Base-by-base conservation (phyloP, 2,329 filamentous ascomycete species). In the Cryphonectria parasitica region DNA sequence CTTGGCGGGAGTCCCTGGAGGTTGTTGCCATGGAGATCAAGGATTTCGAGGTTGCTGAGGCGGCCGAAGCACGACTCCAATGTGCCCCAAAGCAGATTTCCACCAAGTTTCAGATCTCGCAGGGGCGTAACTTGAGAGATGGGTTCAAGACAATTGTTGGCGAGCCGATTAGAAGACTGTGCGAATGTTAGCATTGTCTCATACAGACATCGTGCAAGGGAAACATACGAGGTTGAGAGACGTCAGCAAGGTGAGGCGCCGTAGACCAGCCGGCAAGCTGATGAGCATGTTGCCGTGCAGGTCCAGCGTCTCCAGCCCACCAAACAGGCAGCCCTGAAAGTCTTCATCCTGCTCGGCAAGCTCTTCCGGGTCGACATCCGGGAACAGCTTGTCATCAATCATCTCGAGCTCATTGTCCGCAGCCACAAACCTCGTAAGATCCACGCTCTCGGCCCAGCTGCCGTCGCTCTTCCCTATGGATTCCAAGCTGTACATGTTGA, bases 361-460 rank as follows among this genome's bases (percentile, higher is more conserved):
- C 25, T 87, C 83, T 13, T 85, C 83, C 0, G 87, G 85, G 49
- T 85, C 83, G 28, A 86, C 80, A 75, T 98, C 94, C 0, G 95
- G 95, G 75, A 98, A 98, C 25, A 94, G 84, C 1, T 84, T 82
- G 25, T 96, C 92, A 2, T 89, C 87, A 45, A 98, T 84, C 43
- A 85, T 84, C 76, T 93, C 89, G 64, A 99, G 80, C 76, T 97
- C 93, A 77, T 99, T 98, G 77, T 97, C 94, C 11, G 95, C 94
- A 7, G 92, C 94, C 74, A 96, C 89, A 65, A 98, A 90, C 72
- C 92, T 90, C 0, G 91, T 92, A 62, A 98, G 82, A 77, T 98
- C 95, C 15, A 98, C 93, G 71, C 92, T 91, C 79, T 98, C 95
- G 1, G 94, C 94, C 96, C 96, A 98, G 45, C 91, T 89, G 15